phyloP scores from a whole-genome alignment of 2,329 filamentous ascomycete species.

The Hymenoscyphus albidus region DNA sequence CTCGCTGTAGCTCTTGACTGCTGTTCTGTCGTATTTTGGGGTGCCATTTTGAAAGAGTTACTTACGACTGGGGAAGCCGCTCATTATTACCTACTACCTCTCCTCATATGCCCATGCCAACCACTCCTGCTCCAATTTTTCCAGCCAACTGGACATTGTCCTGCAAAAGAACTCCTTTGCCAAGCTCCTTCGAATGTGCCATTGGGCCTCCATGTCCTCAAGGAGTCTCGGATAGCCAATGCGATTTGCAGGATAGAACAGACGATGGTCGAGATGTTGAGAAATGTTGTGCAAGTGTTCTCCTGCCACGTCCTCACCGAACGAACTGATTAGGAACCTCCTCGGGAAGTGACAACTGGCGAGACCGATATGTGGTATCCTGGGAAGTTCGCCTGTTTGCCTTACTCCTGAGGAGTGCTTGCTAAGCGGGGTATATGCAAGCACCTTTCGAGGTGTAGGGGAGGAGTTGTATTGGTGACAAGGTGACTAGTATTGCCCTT shows the following conservation, averaged over 20 bases:
- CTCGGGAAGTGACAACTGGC: not conserved
- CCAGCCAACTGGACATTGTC: not conserved
- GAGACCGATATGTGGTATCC: not conserved
- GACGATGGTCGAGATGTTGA: not conserved
- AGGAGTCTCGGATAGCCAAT: not conserved
- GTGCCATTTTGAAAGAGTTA: not conserved
- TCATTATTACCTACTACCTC: not conserved
- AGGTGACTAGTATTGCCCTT: not conserved
- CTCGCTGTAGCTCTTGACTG: not conserved
- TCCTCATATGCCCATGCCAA: not conserved
- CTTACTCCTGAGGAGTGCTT: not conserved
- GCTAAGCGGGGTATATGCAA: conserved; percentile 1
- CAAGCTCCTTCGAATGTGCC: not conserved
- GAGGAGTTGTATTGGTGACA: not conserved
- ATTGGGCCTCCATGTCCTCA: not conserved
- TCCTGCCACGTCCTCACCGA: conserved; percentile 1
- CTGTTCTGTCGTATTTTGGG: not conserved
- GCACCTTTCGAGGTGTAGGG: not conserved
- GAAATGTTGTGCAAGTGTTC: not conserved
- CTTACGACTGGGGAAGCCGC: not conserved
- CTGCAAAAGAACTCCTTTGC: not conserved
- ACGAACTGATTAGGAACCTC: not conserved
- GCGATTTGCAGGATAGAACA: not conserved
- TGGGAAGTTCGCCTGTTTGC: not conserved
- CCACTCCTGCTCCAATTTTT: not conserved